Conservation (phyloP, 441 rosid genomes). For the Daphne laureola region DNA sequence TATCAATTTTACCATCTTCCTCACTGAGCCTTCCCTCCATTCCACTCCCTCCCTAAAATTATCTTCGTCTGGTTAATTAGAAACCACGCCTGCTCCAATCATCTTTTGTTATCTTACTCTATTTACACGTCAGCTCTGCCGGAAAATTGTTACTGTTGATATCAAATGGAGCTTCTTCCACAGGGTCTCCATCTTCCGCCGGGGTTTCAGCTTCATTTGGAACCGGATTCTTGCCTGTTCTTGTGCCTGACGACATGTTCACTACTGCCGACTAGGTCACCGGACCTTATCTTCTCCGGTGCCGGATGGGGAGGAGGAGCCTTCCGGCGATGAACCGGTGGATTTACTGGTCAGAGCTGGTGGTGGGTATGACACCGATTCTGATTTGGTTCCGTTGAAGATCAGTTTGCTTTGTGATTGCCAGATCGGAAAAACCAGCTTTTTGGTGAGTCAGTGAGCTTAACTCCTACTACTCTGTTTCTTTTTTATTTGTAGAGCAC, state of each 20-base stretch:
- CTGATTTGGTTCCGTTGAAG: conserved; percentile 77
- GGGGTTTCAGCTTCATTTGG: conserved; percentile 62
- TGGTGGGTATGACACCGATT: conserved; percentile 40
- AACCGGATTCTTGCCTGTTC: conserved; percentile 69
- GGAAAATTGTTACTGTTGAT: conserved; percentile 40
- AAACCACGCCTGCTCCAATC: no score
- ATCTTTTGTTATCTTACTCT: no score
- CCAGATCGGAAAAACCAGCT: conserved; percentile 84
- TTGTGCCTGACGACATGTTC: conserved; percentile 62
- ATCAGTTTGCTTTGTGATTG: conserved; percentile 83
- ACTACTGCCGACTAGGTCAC: conserved; percentile 44
- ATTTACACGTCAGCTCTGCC: conserved; percentile 37
- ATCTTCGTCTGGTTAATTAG: no score
- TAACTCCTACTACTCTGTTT: no score
- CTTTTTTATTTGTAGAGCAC: no score
- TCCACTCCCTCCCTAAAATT: no score
- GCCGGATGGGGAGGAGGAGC: conserved; percentile 20
- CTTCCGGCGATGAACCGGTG: background rate
- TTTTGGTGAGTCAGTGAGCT: conserved; percentile 55
- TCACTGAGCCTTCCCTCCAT: no score
- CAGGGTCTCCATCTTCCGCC: conserved; percentile 49
- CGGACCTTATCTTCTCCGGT: conserved; percentile 27
- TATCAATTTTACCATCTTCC: no score
- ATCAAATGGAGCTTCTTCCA: conserved; percentile 46
- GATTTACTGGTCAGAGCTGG: conserved; percentile 17